Evolutionary conservation across 179 eudicot genomes (phyloP).

Genomic region (Heliamphora pulchella): DNA sequence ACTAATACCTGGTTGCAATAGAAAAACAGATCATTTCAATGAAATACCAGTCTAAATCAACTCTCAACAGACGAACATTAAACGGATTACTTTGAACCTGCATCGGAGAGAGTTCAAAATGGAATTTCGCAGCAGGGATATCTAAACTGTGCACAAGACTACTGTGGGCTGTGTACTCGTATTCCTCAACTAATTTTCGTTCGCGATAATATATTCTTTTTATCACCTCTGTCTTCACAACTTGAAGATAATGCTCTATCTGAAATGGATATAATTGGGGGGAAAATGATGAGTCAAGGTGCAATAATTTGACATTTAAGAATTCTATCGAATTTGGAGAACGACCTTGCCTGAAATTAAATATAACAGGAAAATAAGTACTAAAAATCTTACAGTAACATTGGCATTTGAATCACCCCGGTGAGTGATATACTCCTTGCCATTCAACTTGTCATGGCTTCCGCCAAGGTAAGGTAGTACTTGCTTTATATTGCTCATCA

Average conservation of each 20-base stretch:
- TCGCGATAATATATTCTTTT: constrained; percentile 28
- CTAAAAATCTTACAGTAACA: constrained; percentile 66
- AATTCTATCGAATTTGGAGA: background rate
- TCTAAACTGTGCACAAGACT: constrained; percentile 62
- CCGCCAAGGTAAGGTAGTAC: constrained; percentile 71
- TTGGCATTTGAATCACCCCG: constrained; percentile 55
- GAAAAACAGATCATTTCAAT: background rate
- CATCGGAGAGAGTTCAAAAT: constrained; percentile 86
- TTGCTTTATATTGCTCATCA: constrained; percentile 59
- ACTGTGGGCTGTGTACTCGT: constrained; percentile 94
- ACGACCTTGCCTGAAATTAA: background rate
- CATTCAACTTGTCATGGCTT: constrained; percentile 73
- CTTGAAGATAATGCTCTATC: constrained; percentile 96
- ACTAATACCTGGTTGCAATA: constrained; percentile 54
- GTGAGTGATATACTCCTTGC: constrained; percentile 42
- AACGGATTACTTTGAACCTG: constrained; percentile 43
- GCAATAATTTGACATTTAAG: background rate
- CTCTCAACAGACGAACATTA: background rate
- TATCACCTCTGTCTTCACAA: constrained; percentile 80
- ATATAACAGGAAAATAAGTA: background rate
- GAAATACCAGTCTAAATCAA: background rate
- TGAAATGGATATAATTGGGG: constrained; percentile 29
- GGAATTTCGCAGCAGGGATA: constrained; percentile 85
- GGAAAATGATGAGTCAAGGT: background rate
- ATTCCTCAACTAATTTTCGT: constrained; percentile 46